phyloP scores from a whole-genome alignment of 345 rosid genomes.

The Lumnitzera littorea region DNA sequence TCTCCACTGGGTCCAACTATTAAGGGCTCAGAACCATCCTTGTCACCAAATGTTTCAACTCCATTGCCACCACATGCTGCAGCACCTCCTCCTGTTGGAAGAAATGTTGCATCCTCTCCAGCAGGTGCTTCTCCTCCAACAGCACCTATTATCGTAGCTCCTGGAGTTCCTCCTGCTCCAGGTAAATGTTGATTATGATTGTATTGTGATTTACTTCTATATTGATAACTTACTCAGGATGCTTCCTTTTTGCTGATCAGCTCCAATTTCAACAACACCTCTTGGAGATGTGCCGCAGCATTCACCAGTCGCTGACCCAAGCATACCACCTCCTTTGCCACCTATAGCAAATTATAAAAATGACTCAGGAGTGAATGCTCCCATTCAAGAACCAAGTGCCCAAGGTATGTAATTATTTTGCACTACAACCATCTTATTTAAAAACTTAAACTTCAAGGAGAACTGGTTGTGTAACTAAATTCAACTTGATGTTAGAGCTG shows the following conservation, averaged over 20 bases:
- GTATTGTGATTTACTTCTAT: background rate
- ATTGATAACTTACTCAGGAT: background rate
- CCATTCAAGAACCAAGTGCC: conserved; percentile 10
- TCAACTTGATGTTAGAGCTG: too few relatives aligned
- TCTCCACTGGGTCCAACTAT: conserved; percentile 27
- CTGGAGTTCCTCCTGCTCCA: conserved; percentile 32
- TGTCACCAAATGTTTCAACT: conserved; percentile 25
- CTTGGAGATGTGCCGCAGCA: conserved; percentile 5
- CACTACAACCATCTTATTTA: too few relatives aligned
- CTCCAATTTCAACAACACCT: conserved; percentile 6
- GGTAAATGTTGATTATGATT: conserved; percentile 20
- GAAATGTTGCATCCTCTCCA: conserved; percentile 12
- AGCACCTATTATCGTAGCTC: conserved; percentile 25
- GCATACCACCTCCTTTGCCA: too few relatives aligned
- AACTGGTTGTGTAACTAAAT: too few relatives aligned
- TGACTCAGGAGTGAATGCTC: conserved; percentile 6
- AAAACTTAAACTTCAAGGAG: too few relatives aligned
- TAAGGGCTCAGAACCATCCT: conserved; percentile 29
- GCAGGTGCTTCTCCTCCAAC: conserved; percentile 24
- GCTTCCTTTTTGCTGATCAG: conserved; percentile 8
- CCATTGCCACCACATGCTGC: conserved; percentile 19
- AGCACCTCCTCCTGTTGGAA: conserved; percentile 24
- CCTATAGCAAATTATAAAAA: conserved; percentile 13
- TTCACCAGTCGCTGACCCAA: conserved; percentile 16
- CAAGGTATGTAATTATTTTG: conserved; percentile 12